Evolutionary conservation across 2,329 filamentous ascomycete species (phyloP), one percentile per base, ranked within the genome.

Genomic region (Fusarium chuoi): DNA sequence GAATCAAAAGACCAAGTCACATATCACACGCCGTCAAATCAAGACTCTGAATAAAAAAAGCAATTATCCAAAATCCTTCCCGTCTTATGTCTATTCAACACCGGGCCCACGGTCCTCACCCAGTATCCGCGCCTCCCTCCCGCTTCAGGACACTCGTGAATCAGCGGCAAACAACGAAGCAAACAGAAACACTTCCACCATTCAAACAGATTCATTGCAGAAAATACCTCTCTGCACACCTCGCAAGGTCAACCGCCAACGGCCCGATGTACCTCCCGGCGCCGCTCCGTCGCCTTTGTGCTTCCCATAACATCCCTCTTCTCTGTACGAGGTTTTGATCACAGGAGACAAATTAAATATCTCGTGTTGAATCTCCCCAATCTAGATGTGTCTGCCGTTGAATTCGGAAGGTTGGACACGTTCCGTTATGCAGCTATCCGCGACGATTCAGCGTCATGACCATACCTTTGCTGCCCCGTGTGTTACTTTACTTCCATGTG

Each of bases 381-480:
- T 65, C 38, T 65, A 64, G 49, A 51, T 38, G 20, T 45, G 17
- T 15, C 38, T 15, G 12, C 17, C 52, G 46, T 41, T 36, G n/a
- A 39, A 70, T 33, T 7, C 24, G 44, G 44, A 36, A 63, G 57
- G 64, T 70, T 41, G 36, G 52, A 63, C 65, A 28, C 30, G 48
- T 48, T 30, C 44, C 35, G 42, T 36, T n/a, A 30, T 45, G 33
- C 45, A 54, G 45, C 35, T 18, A 52, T 52, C 54, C 54, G 59
- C 28, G 35, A 39, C 30, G 58, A 58, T 70, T 41, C 42, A 56
- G 28, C 64, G 68, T 68, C n/a, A 51, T 48, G 26, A 12, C 24
- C 56, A 59, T 49, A 24, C 20, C 42, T 48, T 24, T 18, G n/a
- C 28, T 33, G 22, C 28, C 28, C 18, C n/a, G 15, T n/a, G 46